Conservation (phyloP, 495 filamentous ascomycete genomes). For the Daldinia loculata region DNA sequence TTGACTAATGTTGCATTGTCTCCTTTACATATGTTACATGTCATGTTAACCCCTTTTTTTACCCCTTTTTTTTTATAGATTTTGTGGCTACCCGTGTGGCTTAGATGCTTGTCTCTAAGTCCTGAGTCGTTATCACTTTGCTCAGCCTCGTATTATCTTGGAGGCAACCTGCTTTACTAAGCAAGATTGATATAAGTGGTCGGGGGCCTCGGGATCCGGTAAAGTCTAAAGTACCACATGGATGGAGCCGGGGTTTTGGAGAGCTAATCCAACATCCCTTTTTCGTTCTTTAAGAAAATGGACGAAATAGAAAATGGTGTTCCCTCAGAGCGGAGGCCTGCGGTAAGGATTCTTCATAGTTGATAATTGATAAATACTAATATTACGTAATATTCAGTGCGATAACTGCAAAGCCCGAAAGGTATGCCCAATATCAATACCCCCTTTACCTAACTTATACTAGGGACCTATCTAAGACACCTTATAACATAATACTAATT, state of each 20-base stretch:
- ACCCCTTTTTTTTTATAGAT: neutral
- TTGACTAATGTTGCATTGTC: neutral
- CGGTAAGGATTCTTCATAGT: conserved; percentile 26
- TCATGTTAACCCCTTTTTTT: neutral
- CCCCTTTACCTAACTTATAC: no score
- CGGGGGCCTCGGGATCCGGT: conserved; percentile 39
- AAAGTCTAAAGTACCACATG: conserved; percentile 1
- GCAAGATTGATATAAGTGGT: neutral
- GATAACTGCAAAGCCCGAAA: conserved; percentile 43
- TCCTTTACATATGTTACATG: no score
- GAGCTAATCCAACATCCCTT: neutral
- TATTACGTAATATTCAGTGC: conserved; percentile 22
- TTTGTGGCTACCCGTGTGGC: conserved; percentile 15
- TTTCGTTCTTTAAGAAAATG: conserved; percentile 25
- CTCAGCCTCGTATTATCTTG: neutral
- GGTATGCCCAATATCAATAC: conserved; percentile 8
- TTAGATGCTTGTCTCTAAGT: conserved; percentile 2
- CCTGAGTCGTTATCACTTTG: neutral
- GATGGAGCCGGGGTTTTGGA: neutral
- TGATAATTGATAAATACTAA: neutral
- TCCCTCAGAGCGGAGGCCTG: conserved; percentile 37
- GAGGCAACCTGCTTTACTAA: conserved; percentile 1
- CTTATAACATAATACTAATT: neutral
- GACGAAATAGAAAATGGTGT: conserved; percentile 19
- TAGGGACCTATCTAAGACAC: neutral